Conservation (phyloP, 768 basidiomycete genomes). For the Mycena vitilis region DNA sequence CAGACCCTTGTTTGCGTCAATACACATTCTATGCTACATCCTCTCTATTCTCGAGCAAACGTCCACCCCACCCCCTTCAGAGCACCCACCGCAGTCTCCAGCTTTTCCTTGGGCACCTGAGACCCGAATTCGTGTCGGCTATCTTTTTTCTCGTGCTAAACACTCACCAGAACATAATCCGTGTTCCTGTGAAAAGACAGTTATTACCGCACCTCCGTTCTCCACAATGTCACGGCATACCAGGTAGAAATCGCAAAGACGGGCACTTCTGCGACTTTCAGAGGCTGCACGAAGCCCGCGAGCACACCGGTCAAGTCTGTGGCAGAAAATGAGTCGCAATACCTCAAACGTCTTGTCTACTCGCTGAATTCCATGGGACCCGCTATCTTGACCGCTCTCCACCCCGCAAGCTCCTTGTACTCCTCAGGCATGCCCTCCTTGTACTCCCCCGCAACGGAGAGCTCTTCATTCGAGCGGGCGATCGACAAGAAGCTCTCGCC, state of each 20-base stretch:
- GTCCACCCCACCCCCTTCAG: conserved; percentile 66
- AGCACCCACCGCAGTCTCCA: conserved; percentile 53
- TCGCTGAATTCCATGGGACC: conserved; percentile 77
- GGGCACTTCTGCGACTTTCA: conserved; percentile 62
- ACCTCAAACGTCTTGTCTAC: conserved; percentile 26
- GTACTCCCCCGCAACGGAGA: conserved; percentile 66
- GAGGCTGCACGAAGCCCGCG: conserved; percentile 62
- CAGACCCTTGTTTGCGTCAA: background rate
- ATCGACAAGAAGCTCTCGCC: conserved; percentile 59
- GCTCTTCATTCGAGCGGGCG: conserved; percentile 69
- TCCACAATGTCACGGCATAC: conserved; percentile 45
- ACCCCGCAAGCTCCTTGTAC: conserved; percentile 54
- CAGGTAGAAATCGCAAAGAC: conserved; percentile 75
- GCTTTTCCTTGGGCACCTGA: conserved; percentile 55
- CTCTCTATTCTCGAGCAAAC: conserved; percentile 40
- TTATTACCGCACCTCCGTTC: conserved; percentile 8
- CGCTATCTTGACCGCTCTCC: conserved; percentile 71
- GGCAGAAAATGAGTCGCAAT: conserved; percentile 5
- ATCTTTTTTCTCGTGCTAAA: background rate
- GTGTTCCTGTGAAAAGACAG: conserved; percentile 63
- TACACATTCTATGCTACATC: background rate
- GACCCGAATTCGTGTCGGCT: background rate
- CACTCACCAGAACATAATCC: conserved; percentile 63
- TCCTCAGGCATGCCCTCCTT: conserved; percentile 49
- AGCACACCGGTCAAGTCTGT: conserved; percentile 69